A percentile compares a stretch with the other conserved stretches of the same genome.
These are phyloP conservation scores for Chlamydomonas sp. DNA, from an alignment of 139 green algal species.

Conservation along the genomic window DNA sequence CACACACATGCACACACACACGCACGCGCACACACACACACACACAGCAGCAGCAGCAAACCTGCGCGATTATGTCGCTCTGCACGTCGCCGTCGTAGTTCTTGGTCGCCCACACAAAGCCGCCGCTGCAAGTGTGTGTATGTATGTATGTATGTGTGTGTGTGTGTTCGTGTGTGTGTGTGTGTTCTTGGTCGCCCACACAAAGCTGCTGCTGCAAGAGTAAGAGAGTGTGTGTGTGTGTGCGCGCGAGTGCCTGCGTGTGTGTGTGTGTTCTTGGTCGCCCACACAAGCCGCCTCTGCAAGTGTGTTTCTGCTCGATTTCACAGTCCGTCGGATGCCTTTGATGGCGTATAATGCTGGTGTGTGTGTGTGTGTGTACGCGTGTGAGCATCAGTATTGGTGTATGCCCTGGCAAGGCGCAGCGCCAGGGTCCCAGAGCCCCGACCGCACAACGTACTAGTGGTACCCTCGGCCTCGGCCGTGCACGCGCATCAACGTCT, in stretches of 20 bases:
- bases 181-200: slow-evolving; percentile 98
- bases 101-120: slow-evolving; percentile 97
- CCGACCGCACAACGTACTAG: no score
- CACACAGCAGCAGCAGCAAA: no score
- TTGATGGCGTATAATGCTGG: no score
- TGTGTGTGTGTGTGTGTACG: no score
- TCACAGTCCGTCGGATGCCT: no score
- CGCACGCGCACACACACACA: not conserved
- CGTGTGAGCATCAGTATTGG: slow-evolving; percentile 81
- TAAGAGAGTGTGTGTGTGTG: no score
- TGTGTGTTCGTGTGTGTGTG: slow-evolving; percentile 84
- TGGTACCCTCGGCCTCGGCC: no score
- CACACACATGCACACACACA: not conserved
- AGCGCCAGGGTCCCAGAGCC: no score
- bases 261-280: slow-evolving; percentile 96
- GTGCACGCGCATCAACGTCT: no score
- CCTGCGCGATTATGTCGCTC: slow-evolving; percentile 82
- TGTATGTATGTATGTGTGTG: no score
- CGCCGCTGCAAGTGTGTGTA: no score
- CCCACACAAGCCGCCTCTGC: slow-evolving; percentile 96
- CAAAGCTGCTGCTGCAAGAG: slow-evolving; percentile 82
- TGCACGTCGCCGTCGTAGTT: slow-evolving; percentile 96
- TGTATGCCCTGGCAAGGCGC: slow-evolving; percentile 99
- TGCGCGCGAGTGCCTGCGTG: slow-evolving; percentile 83
- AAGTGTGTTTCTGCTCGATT: no score